Evolutionary conservation across 495 filamentous ascomycete species (phyloP), one percentile per base, ranked within the genome.

Genomic region (Podospora pseudoanserina): DNA sequence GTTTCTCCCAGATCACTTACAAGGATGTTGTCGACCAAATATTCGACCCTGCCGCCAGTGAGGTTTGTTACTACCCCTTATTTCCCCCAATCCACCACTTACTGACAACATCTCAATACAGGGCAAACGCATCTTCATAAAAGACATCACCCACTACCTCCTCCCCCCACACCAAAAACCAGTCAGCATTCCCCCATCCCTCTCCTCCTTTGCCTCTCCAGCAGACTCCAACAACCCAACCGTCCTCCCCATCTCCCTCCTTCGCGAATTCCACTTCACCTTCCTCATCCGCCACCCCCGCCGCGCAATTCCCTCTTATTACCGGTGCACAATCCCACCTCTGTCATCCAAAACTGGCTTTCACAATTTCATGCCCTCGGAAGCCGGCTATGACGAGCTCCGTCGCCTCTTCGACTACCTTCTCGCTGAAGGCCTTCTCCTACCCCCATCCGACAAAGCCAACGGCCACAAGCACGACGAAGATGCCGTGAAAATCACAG

Each of bases 231-330:
- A 82, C 26, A 97, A 97, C 76, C 94, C 94, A 16, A 96, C 94
- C 7, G 89, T 96, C 18, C 77, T 97, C 63, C 95, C 95, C 16
- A 76, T 83, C 2, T 83, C 83, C 19, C 75, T 92, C 63, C 82
- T 97, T 54, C 79, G 83, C 67, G 76, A 84, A 63, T 97, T 96
- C 82, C 92, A 97, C 73, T 97, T 93, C 83, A 91, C 93, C n/a
- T 97, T 99, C 82, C 85, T 99, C 53, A 97, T 99, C 82, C 93
- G 95, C 63, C 92, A 97, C 79, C 95, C 95, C 32, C 87, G 90
- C 64, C 85, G 82, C 75, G 91, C 91, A 69, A 92, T 98, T 71
- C 95, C 95, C 3, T 92, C 89, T 61, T 98, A 94, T 83, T 96
- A 90, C 82, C 92, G 94, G 64, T 99, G 95, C 86, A 96, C 92